phyloP scores from a whole-genome alignment of 495 filamentous ascomycete genomes.

The Penicillium malachiteum region DNA sequence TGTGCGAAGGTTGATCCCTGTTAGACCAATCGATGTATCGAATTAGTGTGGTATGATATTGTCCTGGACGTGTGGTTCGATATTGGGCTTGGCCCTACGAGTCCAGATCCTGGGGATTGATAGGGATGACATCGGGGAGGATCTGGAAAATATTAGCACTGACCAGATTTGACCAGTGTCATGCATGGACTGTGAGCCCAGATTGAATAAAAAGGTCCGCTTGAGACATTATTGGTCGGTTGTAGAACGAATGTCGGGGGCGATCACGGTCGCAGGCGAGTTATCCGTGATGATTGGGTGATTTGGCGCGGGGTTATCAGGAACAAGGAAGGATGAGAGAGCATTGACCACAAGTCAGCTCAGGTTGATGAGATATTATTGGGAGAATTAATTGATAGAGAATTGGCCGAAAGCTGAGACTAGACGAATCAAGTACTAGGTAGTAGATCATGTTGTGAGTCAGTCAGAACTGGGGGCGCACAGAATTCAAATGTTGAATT shows the following conservation, averaged over 20 bases:
- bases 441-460: too few relatives aligned
- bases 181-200: not conserved
- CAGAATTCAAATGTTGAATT: too few relatives aligned
- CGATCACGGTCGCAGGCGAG: slow-evolving; percentile 21
- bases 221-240: slow-evolving; percentile 15
- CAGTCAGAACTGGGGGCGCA: too few relatives aligned
- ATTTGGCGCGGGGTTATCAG: slow-evolving; percentile 17
- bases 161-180: slow-evolving; percentile 3
- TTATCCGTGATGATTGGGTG: slow-evolving; percentile 18
- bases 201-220: slow-evolving; percentile 7
- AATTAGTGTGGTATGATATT: too few relatives aligned
- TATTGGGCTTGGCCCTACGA: not conserved
- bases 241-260: slow-evolving; percentile 17
- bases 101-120: not conserved
- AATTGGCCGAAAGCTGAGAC: too few relatives aligned
- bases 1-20: not conserved
- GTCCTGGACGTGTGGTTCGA: too few relatives aligned
- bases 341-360: not conserved
- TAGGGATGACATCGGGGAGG: not conserved
- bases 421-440: too few relatives aligned
- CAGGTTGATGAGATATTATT: not conserved
- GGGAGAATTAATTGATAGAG: too few relatives aligned
- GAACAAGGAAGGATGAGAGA: not conserved
- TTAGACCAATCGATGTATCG: not conserved
- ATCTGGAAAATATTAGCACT: too few relatives aligned